Percentiles rank a stretch among this genome's conserved stretches.
phyloP scores from a whole-genome alignment of 2,329 filamentous ascomycete genomes.

The Clonostachys rhizophaga region DNA sequence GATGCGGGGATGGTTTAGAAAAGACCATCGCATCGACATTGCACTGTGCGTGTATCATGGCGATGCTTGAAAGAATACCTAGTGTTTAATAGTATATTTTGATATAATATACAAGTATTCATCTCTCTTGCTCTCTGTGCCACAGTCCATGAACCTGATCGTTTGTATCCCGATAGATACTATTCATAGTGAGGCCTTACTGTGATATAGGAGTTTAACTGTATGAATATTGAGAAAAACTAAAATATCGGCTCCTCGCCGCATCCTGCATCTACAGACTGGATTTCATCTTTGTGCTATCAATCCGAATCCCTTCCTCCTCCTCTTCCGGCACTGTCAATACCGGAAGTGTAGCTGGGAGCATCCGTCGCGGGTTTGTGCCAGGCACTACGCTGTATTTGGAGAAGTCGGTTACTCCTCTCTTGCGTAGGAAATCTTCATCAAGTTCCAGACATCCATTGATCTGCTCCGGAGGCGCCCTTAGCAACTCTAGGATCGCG shows the following conservation, averaged over 20 bases:
- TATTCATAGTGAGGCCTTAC: too few relatives aligned
- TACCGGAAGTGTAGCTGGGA: constrained; percentile 67
- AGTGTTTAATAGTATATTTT: too few relatives aligned
- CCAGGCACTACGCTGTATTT: constrained; percentile 68
- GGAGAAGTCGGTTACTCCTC: constrained; percentile 64
- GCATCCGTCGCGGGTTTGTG: constrained; percentile 64
- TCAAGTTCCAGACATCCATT: constrained; percentile 73
- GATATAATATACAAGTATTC: too few relatives aligned
- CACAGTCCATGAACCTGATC: too few relatives aligned
- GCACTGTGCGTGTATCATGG: too few relatives aligned
- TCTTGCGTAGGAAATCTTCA: constrained; percentile 71
- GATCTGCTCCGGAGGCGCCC: constrained; percentile 51
- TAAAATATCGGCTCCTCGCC: too few relatives aligned
- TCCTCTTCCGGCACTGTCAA: constrained; percentile 72
- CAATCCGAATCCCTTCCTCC: constrained; percentile 69
- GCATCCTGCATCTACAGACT: constrained; percentile 25
- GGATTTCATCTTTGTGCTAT: constrained; percentile 48
- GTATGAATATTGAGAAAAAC: too few relatives aligned
- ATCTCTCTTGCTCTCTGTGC: too few relatives aligned
- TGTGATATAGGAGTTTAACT: too few relatives aligned
- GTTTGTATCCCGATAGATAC: too few relatives aligned
- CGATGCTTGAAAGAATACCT: too few relatives aligned
- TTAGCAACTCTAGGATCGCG: constrained; percentile 69
- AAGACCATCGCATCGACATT: too few relatives aligned
- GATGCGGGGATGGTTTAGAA: not conserved